Conservation (phyloP, 306 rosid genomes). For the Cucurbita moschata region DNA sequence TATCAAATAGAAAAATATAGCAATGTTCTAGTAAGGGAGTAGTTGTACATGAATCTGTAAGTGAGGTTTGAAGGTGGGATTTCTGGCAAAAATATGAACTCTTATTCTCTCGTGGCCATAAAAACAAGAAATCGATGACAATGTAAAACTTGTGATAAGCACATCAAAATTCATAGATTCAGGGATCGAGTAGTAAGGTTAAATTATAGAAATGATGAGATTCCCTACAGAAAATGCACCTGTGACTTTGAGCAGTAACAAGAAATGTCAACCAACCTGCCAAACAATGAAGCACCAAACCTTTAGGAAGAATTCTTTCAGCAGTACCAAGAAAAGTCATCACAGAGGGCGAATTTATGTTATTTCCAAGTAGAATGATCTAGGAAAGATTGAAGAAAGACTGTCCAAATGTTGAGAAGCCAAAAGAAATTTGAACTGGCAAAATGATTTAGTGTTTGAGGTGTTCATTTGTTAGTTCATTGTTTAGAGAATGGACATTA, state of each 20-base stretch:
- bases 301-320: not conserved
- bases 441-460: not conserved
- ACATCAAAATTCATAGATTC: conserved; percentile 2
- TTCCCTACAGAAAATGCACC: conserved; percentile 2
- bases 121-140: conserved; percentile 2
- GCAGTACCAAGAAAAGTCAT: not conserved
- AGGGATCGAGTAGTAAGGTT: not conserved
- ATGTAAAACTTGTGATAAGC: conserved; percentile 1
- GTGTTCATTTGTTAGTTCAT: not conserved
- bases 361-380: not conserved
- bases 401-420: not conserved
- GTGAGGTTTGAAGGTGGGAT: not conserved
- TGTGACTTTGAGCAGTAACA: not conserved
- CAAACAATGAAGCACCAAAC: not conserved
- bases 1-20: not conserved
- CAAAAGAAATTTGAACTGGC: not conserved
- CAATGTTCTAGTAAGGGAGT: not conserved
- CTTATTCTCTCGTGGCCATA: conserved; percentile 3
- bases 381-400: not conserved
- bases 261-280: conserved; percentile 5
- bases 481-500: not conserved
- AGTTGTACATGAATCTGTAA: conserved; percentile 1
- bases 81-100: conserved; percentile 7
- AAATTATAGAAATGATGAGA: not conserved
- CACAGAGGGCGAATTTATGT: not conserved